Percentiles rank a stretch among this genome's conserved stretches.
Evolutionary conservation across 805 yeast species (phyloP).

Genomic region (Zygotorulaspora chibaensis): DNA sequence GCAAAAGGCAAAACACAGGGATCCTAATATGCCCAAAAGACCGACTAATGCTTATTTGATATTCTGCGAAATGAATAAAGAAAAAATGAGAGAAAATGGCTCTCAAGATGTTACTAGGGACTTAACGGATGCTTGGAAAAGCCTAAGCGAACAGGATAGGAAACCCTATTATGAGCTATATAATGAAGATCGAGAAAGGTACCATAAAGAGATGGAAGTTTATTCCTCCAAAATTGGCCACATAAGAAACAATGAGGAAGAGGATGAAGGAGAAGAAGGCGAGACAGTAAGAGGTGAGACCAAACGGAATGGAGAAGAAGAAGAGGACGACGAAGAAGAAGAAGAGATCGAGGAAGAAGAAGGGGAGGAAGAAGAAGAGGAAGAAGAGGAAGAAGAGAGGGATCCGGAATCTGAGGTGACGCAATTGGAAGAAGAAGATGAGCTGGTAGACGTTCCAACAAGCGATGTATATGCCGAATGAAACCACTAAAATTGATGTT

Average conservation of each 20-base stretch:
- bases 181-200: slow-evolving; percentile 74
- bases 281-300: slow-evolving; percentile 6
- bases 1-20: slow-evolving; percentile 48
- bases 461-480: slow-evolving; percentile 8
- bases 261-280: slow-evolving; percentile 18
- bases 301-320: slow-evolving; percentile 9
- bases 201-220: slow-evolving; percentile 63
- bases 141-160: slow-evolving; percentile 60
- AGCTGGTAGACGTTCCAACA: slow-evolving; percentile 13
- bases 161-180: slow-evolving; percentile 70
- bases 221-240: slow-evolving; percentile 32
- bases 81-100: slow-evolving; percentile 56
- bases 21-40: slow-evolving; percentile 81
- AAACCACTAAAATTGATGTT: background rate
- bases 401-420: slow-evolving; percentile 20
- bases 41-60: slow-evolving; percentile 88
- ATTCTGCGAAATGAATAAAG: slow-evolving; percentile 84
- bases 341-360: slow-evolving; percentile 33
- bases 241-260: slow-evolving; percentile 19
- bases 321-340: slow-evolving; percentile 25
- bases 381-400: slow-evolving; percentile 14
- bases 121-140: slow-evolving; percentile 83
- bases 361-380: slow-evolving; percentile 32
- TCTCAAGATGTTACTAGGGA: slow-evolving; percentile 67
- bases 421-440: slow-evolving; percentile 15